Conservation (phyloP, 164 flowering plant species). For the Berberis vulgaris region DNA sequence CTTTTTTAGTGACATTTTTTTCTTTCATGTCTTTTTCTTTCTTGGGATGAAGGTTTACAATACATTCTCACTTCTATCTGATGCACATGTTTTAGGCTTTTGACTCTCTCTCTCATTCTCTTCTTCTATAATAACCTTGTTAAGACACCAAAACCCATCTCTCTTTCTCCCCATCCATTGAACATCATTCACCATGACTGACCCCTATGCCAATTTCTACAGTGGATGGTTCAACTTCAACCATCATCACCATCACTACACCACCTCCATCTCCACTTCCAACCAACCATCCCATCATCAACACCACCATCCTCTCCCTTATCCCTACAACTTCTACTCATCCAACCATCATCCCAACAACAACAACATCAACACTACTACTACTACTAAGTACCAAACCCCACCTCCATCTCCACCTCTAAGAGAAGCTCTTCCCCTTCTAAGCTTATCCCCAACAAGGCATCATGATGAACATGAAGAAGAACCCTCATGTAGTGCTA, state of each 20-base stretch:
- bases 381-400: conserved; percentile 6
- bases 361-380: conserved; percentile 11
- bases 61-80: background rate
- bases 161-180: background rate
- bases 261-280: conserved; percentile 20
- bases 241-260: conserved; percentile 14
- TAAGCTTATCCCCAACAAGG: conserved; percentile 61
- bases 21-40: conserved; percentile 15
- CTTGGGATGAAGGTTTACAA: background rate
- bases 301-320: conserved; percentile 7
- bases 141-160: conserved; percentile 12
- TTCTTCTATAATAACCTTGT: conserved; percentile 18
- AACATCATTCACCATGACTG: conserved; percentile 37
- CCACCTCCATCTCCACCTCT: conserved; percentile 70
- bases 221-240: conserved; percentile 39
- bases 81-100: conserved; percentile 5
- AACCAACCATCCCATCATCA: conserved; percentile 10
- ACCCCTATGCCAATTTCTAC: conserved; percentile 57
- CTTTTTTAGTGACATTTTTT: conserved; percentile 7
- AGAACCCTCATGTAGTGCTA: conserved; percentile 23
- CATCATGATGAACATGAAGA: conserved; percentile 22
- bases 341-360: background rate
- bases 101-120: conserved; percentile 15
- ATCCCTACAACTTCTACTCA: conserved; percentile 19
- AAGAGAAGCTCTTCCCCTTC: conserved; percentile 79